A percentile compares a stretch with the other conserved stretches of the same genome.
These are phyloP conservation scores for Paecilomyces fulvus DNA, from an alignment of 2,329 filamentous ascomycete genomes.

Conservation along the genomic window DNA sequence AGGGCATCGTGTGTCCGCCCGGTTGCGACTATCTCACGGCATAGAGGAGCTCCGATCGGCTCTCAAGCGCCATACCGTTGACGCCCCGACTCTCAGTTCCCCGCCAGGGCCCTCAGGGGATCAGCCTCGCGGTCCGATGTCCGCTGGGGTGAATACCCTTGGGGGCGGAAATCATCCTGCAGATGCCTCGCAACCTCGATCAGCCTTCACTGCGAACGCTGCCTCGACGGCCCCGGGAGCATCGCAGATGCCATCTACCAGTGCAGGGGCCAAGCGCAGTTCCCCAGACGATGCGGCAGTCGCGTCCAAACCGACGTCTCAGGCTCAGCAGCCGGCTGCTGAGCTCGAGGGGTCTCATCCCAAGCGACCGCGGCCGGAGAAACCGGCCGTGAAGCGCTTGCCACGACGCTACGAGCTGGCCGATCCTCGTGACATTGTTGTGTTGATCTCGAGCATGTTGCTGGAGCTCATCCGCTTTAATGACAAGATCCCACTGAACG, in stretches of 20 bases:
- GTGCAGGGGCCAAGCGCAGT: conserved; percentile 12
- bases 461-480: conserved; percentile 91
- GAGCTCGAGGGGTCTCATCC: conserved; percentile 26
- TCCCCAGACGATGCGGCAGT: conserved; percentile 6
- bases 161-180: conserved; percentile 19
- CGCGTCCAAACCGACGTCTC: conserved; percentile 1
- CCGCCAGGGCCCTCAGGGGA: conserved; percentile 18
- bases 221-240: conserved; percentile 1
- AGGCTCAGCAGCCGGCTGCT: conserved; percentile 10
- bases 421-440: conserved; percentile 74
- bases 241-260: conserved; percentile 10
- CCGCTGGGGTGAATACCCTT: conserved; percentile 25
- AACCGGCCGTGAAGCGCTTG: conserved; percentile 44
- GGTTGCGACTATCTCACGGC: conserved; percentile 21
- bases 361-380: conserved; percentile 40
- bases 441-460: conserved; percentile 90
- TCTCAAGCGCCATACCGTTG: conserved; percentile 30
- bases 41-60: conserved; percentile 35
- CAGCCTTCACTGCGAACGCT: conserved; percentile 2
- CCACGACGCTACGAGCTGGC: conserved; percentile 72
- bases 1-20: conserved; percentile 1
- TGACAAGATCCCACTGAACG: conserved; percentile 74
- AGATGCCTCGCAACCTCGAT: conserved; percentile 4
- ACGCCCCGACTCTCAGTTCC: conserved; percentile 16
- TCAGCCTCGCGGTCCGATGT: conserved; percentile 25